Percentiles rank a stretch among this genome's conserved stretches.
phyloP scores from a whole-genome alignment of 2,329 filamentous ascomycete species.

The Fusarium floridanum region DNA sequence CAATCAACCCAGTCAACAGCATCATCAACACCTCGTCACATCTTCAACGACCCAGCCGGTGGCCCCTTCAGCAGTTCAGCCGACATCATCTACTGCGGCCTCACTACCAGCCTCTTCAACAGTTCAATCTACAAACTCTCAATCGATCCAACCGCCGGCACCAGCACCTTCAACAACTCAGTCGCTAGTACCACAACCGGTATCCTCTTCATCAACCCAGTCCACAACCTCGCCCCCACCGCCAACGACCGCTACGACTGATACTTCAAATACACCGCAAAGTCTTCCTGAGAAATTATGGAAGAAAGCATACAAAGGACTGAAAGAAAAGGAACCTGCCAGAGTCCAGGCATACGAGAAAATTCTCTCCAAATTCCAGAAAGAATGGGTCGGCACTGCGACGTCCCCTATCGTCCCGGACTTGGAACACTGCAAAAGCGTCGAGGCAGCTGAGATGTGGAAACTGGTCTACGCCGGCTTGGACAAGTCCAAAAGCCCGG shows the following conservation, averaged over 20 bases:
- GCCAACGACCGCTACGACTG: background rate
- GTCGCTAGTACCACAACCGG: background rate
- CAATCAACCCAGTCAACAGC: no score
- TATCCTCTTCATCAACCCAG: no score
- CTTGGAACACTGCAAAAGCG: conserved; percentile 1
- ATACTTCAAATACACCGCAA: no score
- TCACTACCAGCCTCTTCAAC: no score
- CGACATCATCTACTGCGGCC: no score
- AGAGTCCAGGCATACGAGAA: conserved; percentile 40
- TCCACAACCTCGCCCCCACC: background rate
- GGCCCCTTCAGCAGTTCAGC: no score
- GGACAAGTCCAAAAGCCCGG: conserved; percentile 2
- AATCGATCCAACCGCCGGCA: no score
- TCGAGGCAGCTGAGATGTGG: conserved; percentile 13
- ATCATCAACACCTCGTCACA: no score
- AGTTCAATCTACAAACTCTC: no score
- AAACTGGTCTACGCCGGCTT: conserved; percentile 13
- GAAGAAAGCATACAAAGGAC: conserved; percentile 39
- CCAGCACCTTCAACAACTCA: background rate
- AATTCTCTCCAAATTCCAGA: conserved; percentile 27
- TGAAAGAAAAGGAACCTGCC: conserved; percentile 24
- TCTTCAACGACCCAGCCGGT: no score
- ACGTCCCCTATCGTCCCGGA: background rate
- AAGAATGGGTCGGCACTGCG: background rate
- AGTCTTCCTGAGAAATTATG: conserved; percentile 12